Evolutionary conservation across 2,329 filamentous ascomycete species (phyloP).

Genomic region (Talaromyces marneffei): DNA sequence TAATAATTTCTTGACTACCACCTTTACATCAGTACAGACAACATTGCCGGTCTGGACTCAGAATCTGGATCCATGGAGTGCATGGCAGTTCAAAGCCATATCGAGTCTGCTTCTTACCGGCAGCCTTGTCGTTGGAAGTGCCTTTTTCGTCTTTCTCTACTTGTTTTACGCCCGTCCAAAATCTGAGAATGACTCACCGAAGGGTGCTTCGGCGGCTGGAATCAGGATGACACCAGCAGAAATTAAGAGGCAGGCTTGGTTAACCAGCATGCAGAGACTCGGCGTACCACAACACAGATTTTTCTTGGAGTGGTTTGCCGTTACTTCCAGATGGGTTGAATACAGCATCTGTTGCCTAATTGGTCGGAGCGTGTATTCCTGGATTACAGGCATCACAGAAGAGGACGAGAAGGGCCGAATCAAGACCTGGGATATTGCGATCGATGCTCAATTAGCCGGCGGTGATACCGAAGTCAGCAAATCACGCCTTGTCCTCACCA

Average conservation of each 20-base stretch:
- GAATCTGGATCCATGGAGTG: conserved; percentile 26
- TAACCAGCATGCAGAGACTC: conserved; percentile 85
- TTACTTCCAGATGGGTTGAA: conserved; percentile 74
- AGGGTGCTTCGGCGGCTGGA: conserved; percentile 23
- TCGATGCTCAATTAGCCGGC: conserved; percentile 87
- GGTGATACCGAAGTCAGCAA: conserved; percentile 86
- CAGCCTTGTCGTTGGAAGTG: conserved; percentile 47
- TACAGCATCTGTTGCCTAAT: conserved; percentile 73
- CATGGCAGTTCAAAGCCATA: conserved; percentile 34
- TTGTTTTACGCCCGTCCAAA: conserved; percentile 54
- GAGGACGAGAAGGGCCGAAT: conserved; percentile 81
- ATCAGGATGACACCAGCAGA: conserved; percentile 63
- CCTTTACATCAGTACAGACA: conserved; percentile 22
- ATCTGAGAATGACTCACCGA: conserved; percentile 43
- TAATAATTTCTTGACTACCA: conserved; percentile 28
- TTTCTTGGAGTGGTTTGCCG: conserved; percentile 74
- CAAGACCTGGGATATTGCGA: conserved; percentile 87
- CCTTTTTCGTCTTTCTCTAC: conserved; percentile 53
- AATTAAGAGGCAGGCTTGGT: conserved; percentile 82
- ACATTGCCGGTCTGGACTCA: conserved; percentile 15
- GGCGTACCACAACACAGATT: conserved; percentile 87
- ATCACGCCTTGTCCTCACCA: conserved; percentile 74
- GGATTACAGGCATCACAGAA: conserved; percentile 70
- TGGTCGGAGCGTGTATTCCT: conserved; percentile 69
- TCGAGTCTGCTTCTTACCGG: conserved; percentile 46